Conservation (phyloP, 495 filamentous ascomycete genomes). For the Penicillium mononematosum region DNA sequence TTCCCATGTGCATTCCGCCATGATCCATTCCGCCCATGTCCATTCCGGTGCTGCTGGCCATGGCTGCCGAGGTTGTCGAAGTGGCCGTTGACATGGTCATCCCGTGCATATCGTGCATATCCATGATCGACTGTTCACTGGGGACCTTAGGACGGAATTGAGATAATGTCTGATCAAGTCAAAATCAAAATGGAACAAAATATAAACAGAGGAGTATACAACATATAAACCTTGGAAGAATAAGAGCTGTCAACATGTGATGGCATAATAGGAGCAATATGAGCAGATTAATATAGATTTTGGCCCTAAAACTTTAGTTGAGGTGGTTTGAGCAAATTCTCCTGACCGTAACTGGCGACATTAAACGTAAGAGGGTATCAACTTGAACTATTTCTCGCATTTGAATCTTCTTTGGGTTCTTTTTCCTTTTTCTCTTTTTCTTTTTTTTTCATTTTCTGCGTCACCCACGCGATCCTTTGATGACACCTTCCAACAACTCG, state of each 20-base stretch:
- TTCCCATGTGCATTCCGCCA: constrained; percentile 35
- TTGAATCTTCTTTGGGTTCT: not conserved
- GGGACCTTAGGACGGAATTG: not conserved
- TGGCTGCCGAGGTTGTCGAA: not conserved
- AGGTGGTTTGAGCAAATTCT: constrained; percentile 12
- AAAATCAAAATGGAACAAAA: not conserved
- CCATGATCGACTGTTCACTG: not conserved
- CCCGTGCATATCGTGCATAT: constrained; percentile 1
- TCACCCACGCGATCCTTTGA: constrained; percentile 37
- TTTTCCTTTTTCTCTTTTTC: not conserved
- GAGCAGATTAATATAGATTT: not conserved
- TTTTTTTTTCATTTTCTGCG: constrained; percentile 2
- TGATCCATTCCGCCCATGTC: constrained; percentile 32
- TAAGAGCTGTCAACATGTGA: not conserved
- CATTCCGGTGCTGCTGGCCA: constrained; percentile 24
- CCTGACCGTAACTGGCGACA: not conserved
- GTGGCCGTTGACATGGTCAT: constrained; percentile 1
- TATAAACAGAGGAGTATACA: not conserved
- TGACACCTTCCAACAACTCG: constrained; percentile 65
- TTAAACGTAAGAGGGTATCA: constrained; percentile 24
- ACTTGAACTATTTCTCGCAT: not conserved
- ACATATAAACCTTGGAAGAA: too few relatives aligned
- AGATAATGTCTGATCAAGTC: not conserved
- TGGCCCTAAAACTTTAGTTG: not conserved
- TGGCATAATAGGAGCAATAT: not conserved